Evolutionary conservation across 2,329 filamentous ascomycete genomes (phyloP), one percentile per base, ranked within the genome.

Genomic region (Mollisia scopiformis): DNA sequence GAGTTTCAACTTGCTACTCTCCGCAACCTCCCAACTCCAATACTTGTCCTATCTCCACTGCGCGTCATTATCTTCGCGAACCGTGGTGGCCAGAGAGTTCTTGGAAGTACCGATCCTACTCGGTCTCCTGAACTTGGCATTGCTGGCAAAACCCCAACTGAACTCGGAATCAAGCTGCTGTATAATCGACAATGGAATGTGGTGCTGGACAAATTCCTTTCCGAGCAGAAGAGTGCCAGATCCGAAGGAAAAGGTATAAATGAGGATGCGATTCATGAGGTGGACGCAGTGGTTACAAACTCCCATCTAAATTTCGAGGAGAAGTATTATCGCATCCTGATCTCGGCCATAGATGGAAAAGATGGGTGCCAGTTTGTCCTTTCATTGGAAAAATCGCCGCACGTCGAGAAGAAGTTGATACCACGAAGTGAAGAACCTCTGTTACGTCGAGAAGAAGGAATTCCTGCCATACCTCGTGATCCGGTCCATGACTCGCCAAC

Each of bases 1-100:
- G 63, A 68, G 27, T 43, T 70, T 13, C 64, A 69, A 55, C 47
- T 69, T 6, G 58, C 66, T 16, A 62, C 64, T 39, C 62, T 70
- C 6, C 60, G 59, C 41, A 33, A 61, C 25, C 39, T 69, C 3
- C 68, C 64, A 11, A 65, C 63, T 2, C 67, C 67, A 7, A 59
- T 68, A 19, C 37, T 70, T 10, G 61, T 67, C 10, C 49, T 70
- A 6, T 66, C 66, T 14, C 55, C 62, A n/a, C 19, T 49, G 16
- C 55, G 58, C 23, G 63, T 46, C 16, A 23, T 53, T 5, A 35
- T 66, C n/a, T 66, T 64, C 57, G 53, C 59, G 28, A 70, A 68
- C 57, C 41, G 50, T 11, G 62, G 62, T 25, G 66, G 60, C 11
- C 57, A 58, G 21, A 46, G 27, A 31, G 30, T 64, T 6, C 57